Evolutionary conservation across 2,329 filamentous ascomycete genomes (phyloP), one percentile per base, ranked within the genome.

Genomic region (Metarhizium anisopliae): DNA sequence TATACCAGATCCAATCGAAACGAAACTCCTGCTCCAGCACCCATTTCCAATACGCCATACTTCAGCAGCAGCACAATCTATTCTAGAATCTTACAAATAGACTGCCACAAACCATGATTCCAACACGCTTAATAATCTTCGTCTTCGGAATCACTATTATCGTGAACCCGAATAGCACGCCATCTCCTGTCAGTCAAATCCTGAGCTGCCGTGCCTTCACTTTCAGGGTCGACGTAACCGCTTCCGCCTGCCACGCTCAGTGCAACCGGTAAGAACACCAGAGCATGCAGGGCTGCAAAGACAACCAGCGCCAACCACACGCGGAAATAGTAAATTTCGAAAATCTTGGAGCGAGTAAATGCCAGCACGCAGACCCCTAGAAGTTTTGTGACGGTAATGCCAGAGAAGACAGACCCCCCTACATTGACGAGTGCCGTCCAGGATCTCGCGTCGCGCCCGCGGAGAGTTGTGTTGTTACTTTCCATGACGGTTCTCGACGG

Each of bases 291-390:
- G 7, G 90, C 90, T 2, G 92, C 95, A 70, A 96, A 93, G 10
- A 95, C 70, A 11, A 99, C 92, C 55, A 99, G 81, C 6, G 92
- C 87, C 18, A 96, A 76, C 94, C 94, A 99, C 47, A 99, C 89
- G 47, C 94, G 83, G 79, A 99, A 99, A 73, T 99, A 99, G 74
- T 99, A 99, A 56, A 99, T 90, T 75, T 99, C 95, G 65, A 99
- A 99, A 67, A 99, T 99, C 82, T 97, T 99, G 70, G 90, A 95
- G 53, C 89, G 79, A 7, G 94, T 99, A 66, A 96, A 99, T 0
- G 94, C 94, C 20, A 99, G 77, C 40, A 99, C 94, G 50, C 81
- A 86, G 0, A 99, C 93, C 3, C 94, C 94, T 2, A 99, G 77
- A 1, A 99, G 80, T 72, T 99, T 99, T 2, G 94, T 99, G 53